Evolutionary conservation across 257 asterid species (phyloP), one percentile per base, ranked within the genome.

Genomic region (Solanum habrochaites): DNA sequence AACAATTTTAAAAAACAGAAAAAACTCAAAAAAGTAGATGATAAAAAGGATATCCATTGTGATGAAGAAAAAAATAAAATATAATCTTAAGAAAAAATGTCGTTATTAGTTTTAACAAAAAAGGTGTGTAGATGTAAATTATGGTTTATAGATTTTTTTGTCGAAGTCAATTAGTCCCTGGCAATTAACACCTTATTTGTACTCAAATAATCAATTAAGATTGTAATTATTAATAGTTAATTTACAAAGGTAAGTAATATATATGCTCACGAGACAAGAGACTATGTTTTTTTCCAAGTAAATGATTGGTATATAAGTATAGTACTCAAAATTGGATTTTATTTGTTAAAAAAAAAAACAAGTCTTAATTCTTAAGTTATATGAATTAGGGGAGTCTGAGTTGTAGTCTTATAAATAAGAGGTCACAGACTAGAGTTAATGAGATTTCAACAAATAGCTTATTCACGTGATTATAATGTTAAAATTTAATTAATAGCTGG

Each of bases 81-180:
- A 64, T 40, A 85, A 85, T 91, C 91, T 92, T 92, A 89, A 89
- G 93, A 89, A 89, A 86, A 88, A 90, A 89, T 90, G 91, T 90
- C 92, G 95, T 92, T 91, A 90, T 91, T 64, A 80, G 90, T 92
- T 92, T 93, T 89, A 90, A 89, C 92, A 89, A 86, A 87, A 73
- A n/a, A n/a, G n/a, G n/a, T n/a, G n/a, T n/a, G n/a, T n/a, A n/a
- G n/a, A n/a, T n/a, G n/a, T n/a, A n/a, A n/a, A n/a, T n/a, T n/a
- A n/a, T n/a, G n/a, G n/a, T n/a, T n/a, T 66, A 7, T 37, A 45
- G 20, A 72, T 70, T 31, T 66, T 43, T 25, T 20, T 85, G 81
- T 56, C 85, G n/a, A n/a, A 72, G 47, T 66, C 69, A 37, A 45
- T 10, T 4, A 86, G 82, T n/a, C n/a, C 2, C 88, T 86, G n/a